A percentile compares a stretch with the other conserved stretches of the same genome.
phyloP scores from a whole-genome alignment of 2,329 filamentous ascomycete genomes.

The Ceratocystis cubensis region DNA sequence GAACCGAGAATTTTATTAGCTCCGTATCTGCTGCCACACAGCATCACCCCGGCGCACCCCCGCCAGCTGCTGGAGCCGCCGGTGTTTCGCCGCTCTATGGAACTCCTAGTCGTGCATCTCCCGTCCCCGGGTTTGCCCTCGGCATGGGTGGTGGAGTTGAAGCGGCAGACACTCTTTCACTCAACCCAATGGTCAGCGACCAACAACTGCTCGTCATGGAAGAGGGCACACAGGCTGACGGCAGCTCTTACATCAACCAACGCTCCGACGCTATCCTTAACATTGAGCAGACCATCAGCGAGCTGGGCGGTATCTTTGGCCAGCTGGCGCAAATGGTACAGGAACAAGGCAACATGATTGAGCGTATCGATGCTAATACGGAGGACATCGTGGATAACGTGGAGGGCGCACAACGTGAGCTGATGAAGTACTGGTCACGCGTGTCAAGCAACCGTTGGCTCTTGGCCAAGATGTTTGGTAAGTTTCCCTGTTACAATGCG shows the following conservation, averaged over 20 bases:
- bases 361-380: slow-evolving; percentile 92
- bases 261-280: slow-evolving; percentile 91
- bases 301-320: slow-evolving; percentile 81
- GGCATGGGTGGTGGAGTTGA: slow-evolving; percentile 72
- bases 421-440: slow-evolving; percentile 93
- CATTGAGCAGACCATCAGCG: slow-evolving; percentile 88
- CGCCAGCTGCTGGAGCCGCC: slow-evolving; percentile 13
- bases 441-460: slow-evolving; percentile 94
- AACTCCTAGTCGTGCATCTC: slow-evolving; percentile 55
- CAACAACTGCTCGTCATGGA: slow-evolving; percentile 85
- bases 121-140: slow-evolving; percentile 54
- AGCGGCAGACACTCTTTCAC: slow-evolving; percentile 61
- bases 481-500: background rate
- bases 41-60: slow-evolving; percentile 36
- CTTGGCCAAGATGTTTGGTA: slow-evolving; percentile 57
- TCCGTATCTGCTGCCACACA: slow-evolving; percentile 69
- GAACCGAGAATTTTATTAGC: slow-evolving; percentile 94
- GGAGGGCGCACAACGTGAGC: slow-evolving; percentile 84
- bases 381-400: slow-evolving; percentile 98
- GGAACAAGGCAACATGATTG: slow-evolving; percentile 95
- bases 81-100: slow-evolving; percentile 80
- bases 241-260: slow-evolving; percentile 65
- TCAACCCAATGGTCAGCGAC: slow-evolving; percentile 64
- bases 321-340: slow-evolving; percentile 94
- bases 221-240: slow-evolving; percentile 81